Conservation (phyloP, 257 asterid species). For the Lycium ferocissimum region DNA sequence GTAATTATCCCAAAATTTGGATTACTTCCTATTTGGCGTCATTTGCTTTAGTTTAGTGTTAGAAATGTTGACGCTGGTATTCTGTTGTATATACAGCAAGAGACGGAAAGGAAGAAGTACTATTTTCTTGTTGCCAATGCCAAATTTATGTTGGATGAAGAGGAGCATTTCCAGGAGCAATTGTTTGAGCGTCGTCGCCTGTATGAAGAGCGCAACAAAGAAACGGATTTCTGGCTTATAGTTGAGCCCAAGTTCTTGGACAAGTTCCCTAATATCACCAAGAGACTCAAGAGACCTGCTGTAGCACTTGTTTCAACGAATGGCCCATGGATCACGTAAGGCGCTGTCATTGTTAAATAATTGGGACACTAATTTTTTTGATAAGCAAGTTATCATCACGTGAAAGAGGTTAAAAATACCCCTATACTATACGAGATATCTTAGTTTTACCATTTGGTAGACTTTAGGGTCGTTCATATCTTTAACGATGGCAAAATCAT, state of each 20-base stretch:
- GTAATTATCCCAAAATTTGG: not conserved
- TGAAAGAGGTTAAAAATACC: not conserved
- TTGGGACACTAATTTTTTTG: not conserved
- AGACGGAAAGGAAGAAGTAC: constrained; percentile 58
- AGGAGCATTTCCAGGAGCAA: constrained; percentile 95
- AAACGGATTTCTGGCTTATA: constrained; percentile 97
- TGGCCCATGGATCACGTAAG: constrained; percentile 91
- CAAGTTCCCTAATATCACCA: constrained; percentile 74
- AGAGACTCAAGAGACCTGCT: constrained; percentile 90
- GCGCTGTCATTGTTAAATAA: not conserved
- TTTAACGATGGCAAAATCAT: not conserved
- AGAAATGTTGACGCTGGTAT: not conserved
- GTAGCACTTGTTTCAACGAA: constrained; percentile 95
- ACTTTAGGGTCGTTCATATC: not conserved
- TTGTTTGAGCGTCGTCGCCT: constrained; percentile 73
- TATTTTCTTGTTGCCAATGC: constrained; percentile 94
- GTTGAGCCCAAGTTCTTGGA: constrained; percentile 95
- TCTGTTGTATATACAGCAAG: constrained; percentile 43
- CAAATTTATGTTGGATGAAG: constrained; percentile 96
- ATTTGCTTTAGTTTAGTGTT: not conserved
- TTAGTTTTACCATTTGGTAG: not conserved
- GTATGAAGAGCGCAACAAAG: constrained; percentile 64
- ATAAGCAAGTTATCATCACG: not conserved
- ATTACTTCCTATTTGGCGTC: not conserved
- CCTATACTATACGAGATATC: not conserved